Evolutionary conservation across 2,329 filamentous ascomycete genomes (phyloP).

Genomic region (Diaporthe aspalathi): DNA sequence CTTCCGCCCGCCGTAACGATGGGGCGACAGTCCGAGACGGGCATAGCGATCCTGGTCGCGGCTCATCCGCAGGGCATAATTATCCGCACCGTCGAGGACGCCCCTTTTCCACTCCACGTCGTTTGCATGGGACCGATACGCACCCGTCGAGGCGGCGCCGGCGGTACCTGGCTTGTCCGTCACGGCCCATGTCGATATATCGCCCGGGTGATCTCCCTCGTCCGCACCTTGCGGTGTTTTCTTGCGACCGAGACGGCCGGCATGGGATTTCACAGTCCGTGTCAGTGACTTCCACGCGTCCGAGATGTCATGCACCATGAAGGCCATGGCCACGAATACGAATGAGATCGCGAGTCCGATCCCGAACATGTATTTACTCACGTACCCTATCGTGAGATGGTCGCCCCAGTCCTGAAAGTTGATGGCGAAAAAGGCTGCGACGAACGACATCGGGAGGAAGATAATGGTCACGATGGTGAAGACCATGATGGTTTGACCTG

Average conservation of each 20-base stretch:
- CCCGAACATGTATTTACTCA: conserved; percentile 49
- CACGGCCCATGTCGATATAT: conserved; percentile 18
- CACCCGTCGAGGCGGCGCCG: conserved; percentile 32
- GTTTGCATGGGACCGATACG: conserved; percentile 22
- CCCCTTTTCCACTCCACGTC: conserved; percentile 35
- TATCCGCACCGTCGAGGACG: conserved; percentile 22
- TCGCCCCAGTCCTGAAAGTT: conserved; percentile 59
- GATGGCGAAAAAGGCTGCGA: conserved; percentile 57
- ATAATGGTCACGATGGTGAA: conserved; percentile 60
- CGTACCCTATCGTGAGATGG: conserved; percentile 44
- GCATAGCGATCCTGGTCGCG: conserved; percentile 33
- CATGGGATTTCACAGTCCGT: neutral
- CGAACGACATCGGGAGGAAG: conserved; percentile 58
- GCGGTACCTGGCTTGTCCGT: conserved; percentile 32
- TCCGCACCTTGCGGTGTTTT: too few species aligned
- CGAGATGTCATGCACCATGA: conserved; percentile 51
- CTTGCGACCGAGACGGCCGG: neutral
- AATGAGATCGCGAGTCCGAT: conserved; percentile 55
- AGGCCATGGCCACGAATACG: conserved; percentile 52
- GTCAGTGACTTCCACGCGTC: conserved; percentile 38
- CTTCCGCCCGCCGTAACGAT: conserved; percentile 36
- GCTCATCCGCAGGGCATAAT: conserved; percentile 27
- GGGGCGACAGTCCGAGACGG: conserved; percentile 34
- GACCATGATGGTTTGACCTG: conserved; percentile 55
- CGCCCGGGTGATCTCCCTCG: neutral